Evolutionary conservation across 345 rosid species (phyloP), one percentile per base, ranked within the genome.

Genomic region (Cochlearia excelsa): DNA sequence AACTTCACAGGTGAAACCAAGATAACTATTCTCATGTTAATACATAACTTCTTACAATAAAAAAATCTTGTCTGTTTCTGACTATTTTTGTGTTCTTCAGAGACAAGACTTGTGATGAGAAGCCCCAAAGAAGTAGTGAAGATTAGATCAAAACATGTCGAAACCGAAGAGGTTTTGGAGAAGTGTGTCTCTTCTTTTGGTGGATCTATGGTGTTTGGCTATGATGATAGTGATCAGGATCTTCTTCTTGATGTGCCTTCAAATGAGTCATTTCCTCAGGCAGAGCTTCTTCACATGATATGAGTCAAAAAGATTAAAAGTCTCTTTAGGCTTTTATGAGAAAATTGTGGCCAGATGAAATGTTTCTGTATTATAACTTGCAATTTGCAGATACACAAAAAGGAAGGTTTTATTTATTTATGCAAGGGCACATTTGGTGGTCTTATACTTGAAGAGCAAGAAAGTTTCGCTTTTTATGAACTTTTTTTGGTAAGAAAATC

Each of bases 231-330:
- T 71, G 75, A 87, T 54, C 85, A 87, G 55, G 95, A 87, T 69
- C 76, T 93, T 76, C 91, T 93, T 63, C 68, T 89, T 60, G 87
- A 89, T 26, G 86, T 93, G 52, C 95, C 99, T 49, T 82, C 81
- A 54, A 85, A 84, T 35, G 73, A 86, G 67, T 93, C 88, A 55
- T 93, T 93, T 63, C 84, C 95, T 41, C 90, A 87, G 66, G 97
- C 99, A 33, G 99, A 93, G 77, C 94, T 93, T 55, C 97, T 93
- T 68, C 77, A 65, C 8, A 65, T 58, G 58, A 59, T 59, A 39
- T 71, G 57, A 59, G 33, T 63, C 43, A 57, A 54, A 35, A 37
- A 39, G 43, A 7, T 9, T 39, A 2, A 1, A 2, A 39, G 9
- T 7, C 43, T 39, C 43, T 7, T 39, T 39, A n/a, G 43, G 8